Percentiles rank a stretch among this genome's conserved stretches.
phyloP scores from a whole-genome alignment of 371 early-diverging fungal species.

The Coemansia sp. region DNA sequence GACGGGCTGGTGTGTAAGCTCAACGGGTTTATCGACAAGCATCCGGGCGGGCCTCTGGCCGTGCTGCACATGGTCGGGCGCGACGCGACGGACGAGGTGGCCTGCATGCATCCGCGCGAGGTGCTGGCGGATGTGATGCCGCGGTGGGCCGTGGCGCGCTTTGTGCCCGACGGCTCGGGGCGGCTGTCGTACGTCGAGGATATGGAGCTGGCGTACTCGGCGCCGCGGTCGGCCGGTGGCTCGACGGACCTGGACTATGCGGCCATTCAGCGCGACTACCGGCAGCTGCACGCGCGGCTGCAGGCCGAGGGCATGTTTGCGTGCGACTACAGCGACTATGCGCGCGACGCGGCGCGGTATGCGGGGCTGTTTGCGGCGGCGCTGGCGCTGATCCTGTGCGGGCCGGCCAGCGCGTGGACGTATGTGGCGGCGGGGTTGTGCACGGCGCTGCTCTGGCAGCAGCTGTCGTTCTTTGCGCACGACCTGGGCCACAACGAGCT shows the following conservation, averaged over 20 bases:
- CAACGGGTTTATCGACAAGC: slow-evolving; percentile 74
- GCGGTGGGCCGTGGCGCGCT: slow-evolving; percentile 58
- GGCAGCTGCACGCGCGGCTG: slow-evolving; percentile 65
- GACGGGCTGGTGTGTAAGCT: slow-evolving; percentile 84
- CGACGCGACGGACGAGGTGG: slow-evolving; percentile 90
- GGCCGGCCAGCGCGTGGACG: slow-evolving; percentile 56
- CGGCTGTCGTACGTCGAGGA: slow-evolving; percentile 50
- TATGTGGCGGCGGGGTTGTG: slow-evolving; percentile 58
- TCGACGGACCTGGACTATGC: slow-evolving; percentile 47
- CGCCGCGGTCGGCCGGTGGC: slow-evolving; percentile 14
- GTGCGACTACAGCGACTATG: slow-evolving; percentile 77
- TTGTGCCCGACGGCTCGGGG: slow-evolving; percentile 22
- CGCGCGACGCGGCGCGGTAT: slow-evolving; percentile 71
- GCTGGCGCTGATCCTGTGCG: slow-evolving; percentile 65
- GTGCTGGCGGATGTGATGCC: slow-evolving; percentile 74
- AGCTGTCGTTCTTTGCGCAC: slow-evolving; percentile 88
- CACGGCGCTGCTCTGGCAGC: slow-evolving; percentile 86
- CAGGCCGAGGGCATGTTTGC: slow-evolving; percentile 64
- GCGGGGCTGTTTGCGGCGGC: slow-evolving; percentile 59
- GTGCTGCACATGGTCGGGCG: slow-evolving; percentile 81
- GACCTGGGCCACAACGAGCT: slow-evolving; percentile 95
- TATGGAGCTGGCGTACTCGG: slow-evolving; percentile 43
- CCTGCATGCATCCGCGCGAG: slow-evolving; percentile 82
- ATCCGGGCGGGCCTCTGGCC: slow-evolving; percentile 91
- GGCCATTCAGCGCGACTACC: slow-evolving; percentile 60